Base-by-base conservation (phyloP, 305 asterid species). In the Euphrasia arctica region DNA sequence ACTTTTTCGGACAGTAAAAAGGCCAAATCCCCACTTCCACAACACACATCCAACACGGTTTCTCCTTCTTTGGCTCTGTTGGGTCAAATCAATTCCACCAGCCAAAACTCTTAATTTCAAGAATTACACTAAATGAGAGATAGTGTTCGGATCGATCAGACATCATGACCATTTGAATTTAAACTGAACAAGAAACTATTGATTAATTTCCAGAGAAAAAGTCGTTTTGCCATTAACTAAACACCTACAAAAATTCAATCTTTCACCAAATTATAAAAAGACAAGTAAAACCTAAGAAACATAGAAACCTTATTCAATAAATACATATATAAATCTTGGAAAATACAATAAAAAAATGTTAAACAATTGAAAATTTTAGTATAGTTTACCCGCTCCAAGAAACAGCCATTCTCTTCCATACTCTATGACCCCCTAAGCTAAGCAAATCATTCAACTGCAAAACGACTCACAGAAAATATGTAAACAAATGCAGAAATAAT, bases 11-110 rank as follows among this genome's bases (percentile, higher is more conserved):
- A 89, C 72, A 89, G 60, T 50, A 87, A 86, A 77, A 92, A 92
- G 48, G 95, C 83, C 87, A 89, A 78, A 79, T 92, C 98, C 65
- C 98, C 97, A 79, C 95, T 92, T 71, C 97, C 98, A 79, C 97
- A 89, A 69, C 98, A 92, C 71, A 92, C 80, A 71, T 89, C 98
- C 81, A 92, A 74, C 69, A 82, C 97, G 14, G 72, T 72, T 54
- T 87, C 96, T 51, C 97, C 94, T 48, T 80, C 85, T 78, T 85
- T 92, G 52, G 85, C 95, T 77, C 98, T 92, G 79, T 76, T 64
- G 45, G 39, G 60, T 60, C 73, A 50, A 65, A 5, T 39, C 22
- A 50, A 65, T 14, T 39, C 22, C 25, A 74, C 18, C 43, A 6
- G 32, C 58, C 66, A 66, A 68, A 4, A 13, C 28, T 55, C 27